Base-by-base conservation (phyloP, 1,284 basidiomycete species). In the Ceratobasidium sp. region DNA sequence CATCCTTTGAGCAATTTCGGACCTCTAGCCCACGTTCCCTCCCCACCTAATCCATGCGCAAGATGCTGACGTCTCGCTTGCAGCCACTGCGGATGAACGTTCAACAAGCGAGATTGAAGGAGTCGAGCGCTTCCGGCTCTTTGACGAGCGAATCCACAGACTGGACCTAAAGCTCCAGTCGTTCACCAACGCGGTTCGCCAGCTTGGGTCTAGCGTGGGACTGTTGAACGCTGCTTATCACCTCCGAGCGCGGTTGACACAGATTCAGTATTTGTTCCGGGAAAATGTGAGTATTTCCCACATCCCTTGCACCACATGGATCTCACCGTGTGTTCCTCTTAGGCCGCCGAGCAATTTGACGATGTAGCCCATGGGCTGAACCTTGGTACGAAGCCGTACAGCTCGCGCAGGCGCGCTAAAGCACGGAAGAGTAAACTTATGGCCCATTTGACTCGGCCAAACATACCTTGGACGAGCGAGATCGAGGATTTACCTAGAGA, bases 401-500 rank as follows among this genome's bases (percentile, higher is more conserved):
- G 49, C 33, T 68, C 77, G 28, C 46, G 77, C 2, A 80, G 76
- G 39, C 56, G 72, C n/a, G 56, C 42, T 10, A 80, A 71, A 73
- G 44, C 33, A 46, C 53, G 28, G n/a, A 44, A 28, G 23, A 56
- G 42, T 23, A 61, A 15, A 12, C 23, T 23, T 33, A 3, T 20
- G 12, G 13, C 9, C 2, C 40, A 56, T 33, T 15, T 44, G 20
- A 7, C 40, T 23, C 61, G 40, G 7, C 40, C 33, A 20, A 56
- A 20, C n/a, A 28, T 81, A 84, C 0, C 86, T 7, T 79, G 53
- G 69, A 69, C 76, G n/a, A n/a, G 44, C 26, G 91, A 93, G 77
- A 86, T 88, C 26, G 91, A 93, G 82, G 87, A 88, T 70, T 91
- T 93, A 80, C 92, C 92, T 0, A 85, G 87, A 44, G 90, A 93